Conservation (phyloP, 345 rosid species). For the Dovyalis caffra region DNA sequence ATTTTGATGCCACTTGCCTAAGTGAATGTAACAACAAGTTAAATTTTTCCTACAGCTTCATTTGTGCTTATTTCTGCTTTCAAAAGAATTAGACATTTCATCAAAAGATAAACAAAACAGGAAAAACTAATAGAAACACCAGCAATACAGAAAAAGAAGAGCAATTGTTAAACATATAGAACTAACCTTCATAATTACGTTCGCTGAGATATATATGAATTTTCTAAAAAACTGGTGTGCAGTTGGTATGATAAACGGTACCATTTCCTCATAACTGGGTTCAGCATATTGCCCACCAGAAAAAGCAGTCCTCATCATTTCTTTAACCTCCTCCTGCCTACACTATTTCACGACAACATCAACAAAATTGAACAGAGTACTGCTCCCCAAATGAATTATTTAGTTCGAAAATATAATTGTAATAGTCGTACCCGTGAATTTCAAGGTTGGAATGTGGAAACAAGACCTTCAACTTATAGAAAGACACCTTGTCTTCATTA, state of each 20-base stretch:
- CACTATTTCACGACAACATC: conserved; percentile 10
- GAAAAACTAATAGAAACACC: neutral
- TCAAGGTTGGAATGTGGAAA: conserved; percentile 45
- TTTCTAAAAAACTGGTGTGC: conserved; percentile 25
- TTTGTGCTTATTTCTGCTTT: neutral
- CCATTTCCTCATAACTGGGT: conserved; percentile 26
- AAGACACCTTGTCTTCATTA: conserved; percentile 34
- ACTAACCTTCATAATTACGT: conserved; percentile 42
- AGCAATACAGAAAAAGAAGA: neutral
- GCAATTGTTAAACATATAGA: neutral
- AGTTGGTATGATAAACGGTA: conserved; percentile 35
- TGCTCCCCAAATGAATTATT: neutral
- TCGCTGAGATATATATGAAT: conserved; percentile 35
- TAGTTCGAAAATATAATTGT: neutral
- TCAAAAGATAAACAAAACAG: neutral
- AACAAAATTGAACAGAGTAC: neutral
- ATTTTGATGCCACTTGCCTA: neutral
- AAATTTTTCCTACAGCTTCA: neutral
- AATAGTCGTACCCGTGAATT: conserved; percentile 32
- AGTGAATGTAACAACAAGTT: neutral
- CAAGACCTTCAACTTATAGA: conserved; percentile 44
- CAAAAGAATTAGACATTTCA: neutral
- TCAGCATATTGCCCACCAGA: conserved; percentile 10
- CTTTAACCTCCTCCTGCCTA: conserved; percentile 42
- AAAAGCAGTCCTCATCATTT: conserved; percentile 12